Evolutionary conservation across 192 early-diverging fungal genomes (phyloP), one percentile per base, ranked within the genome.

Genomic region (Backusella psychrophila): DNA sequence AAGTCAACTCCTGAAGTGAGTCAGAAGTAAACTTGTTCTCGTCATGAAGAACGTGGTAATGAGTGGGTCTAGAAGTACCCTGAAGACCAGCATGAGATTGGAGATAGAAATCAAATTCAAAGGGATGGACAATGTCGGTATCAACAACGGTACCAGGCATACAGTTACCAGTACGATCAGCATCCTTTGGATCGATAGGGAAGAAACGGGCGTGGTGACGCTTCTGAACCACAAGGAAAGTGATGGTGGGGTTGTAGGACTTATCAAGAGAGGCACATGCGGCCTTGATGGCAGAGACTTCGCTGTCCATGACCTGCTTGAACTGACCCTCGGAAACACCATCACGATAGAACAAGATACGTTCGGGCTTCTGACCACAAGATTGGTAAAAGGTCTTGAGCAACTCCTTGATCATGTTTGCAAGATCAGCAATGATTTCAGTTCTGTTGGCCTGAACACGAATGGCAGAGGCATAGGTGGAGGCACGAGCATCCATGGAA

Each of bases 261-360:
- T 82, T 34, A 41, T 96, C 93, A 2, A 98, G 67, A 1, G 82
- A 70, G 79, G 26, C 85, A 85, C 85, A 93, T 53, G 90, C 91
- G 53, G 87, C 75, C 23, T 73, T 73, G 31, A 79, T 73, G 12
- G 78, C 78, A 39, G 73, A 56, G 8, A 97, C 85, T 80, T 99
- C 97, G 39, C 73, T 81, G 17, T 90, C 82, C 38, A 94, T 74
- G 0, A 97, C 93, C 66, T 92, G 87, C 11, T 74, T 76, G 75
- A 96, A 96, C 82, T 97, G 95, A 8, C 93, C 91, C 44, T 99
- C 96, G 6, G 94, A 93, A n/a, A 97, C 90, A 38, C 95, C 95
- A 78, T 97, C 95, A 74, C 96, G 92, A 78, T 94, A 97, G 77
- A 96, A 93, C 1, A 97, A 29, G 71, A 97, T 94, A 38, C 92